These are phyloP conservation scores for Penicillium subrubescens DNA, from an alignment of 495 filamentous ascomycete species.

Conservation along the genomic window DNA sequence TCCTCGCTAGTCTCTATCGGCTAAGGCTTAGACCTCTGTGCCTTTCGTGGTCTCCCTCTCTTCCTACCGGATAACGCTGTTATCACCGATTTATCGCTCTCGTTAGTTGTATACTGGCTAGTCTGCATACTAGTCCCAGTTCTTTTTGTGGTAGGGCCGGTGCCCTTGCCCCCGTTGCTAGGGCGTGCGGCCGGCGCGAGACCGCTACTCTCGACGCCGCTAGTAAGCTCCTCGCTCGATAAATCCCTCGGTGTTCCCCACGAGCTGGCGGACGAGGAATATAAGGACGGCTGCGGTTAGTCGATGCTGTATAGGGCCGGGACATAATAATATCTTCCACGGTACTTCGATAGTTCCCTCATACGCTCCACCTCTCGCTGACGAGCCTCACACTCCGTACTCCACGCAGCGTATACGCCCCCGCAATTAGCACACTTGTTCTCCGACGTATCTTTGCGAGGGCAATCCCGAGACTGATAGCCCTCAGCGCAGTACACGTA, in stretches of 20 bases:
- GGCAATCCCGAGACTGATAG: background rate
- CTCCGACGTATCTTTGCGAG: background rate
- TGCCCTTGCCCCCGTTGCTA: background rate
- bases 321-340: background rate
- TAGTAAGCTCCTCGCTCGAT: background rate
- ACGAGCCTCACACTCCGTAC: background rate
- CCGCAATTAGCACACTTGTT: constrained; percentile 10
- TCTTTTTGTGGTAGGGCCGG: background rate
- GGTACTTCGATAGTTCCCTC: background rate
- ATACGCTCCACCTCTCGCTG: background rate
- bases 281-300: background rate
- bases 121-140: background rate
- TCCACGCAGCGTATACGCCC: constrained; percentile 5
- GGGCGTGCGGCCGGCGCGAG: background rate
- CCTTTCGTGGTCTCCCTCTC: background rate
- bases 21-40: background rate
- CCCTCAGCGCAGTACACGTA: background rate
- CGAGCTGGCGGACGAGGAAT: background rate
- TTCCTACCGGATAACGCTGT: background rate
- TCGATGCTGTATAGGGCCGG: background rate
- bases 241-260: background rate
- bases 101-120: background rate
- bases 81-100: background rate
- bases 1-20: background rate
- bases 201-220: background rate